Evolutionary conservation across 1,284 basidiomycete species (phyloP).

Genomic region (Fistulina hepatica): DNA sequence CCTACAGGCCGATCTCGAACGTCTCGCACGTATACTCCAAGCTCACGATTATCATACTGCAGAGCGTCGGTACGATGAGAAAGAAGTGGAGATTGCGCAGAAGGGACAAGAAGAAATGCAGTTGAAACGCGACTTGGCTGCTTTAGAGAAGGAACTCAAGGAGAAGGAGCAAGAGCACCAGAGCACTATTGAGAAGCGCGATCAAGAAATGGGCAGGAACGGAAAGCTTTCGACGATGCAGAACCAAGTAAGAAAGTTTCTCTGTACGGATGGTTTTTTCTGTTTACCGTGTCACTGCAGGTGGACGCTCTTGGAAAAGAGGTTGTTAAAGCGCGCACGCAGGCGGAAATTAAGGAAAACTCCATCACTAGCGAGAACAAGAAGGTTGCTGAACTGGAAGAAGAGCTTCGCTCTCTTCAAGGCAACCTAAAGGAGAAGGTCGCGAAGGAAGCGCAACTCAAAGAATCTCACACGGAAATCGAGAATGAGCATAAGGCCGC

Average conservation of each 20-base stretch:
- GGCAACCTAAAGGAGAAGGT: conserved; percentile 47
- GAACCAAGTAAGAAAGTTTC: conserved; percentile 2
- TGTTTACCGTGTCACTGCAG: too few species aligned
- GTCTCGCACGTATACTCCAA: conserved; percentile 72
- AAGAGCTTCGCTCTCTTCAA: too few species aligned
- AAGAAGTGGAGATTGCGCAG: conserved; percentile 47
- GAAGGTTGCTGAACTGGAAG: conserved; percentile 68
- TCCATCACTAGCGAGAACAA: conserved; percentile 83
- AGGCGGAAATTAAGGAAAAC: conserved; percentile 74
- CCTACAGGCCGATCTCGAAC: conserved; percentile 80
- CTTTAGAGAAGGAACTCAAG: conserved; percentile 43
- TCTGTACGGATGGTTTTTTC: too few species aligned
- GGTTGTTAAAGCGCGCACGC: conserved; percentile 80
- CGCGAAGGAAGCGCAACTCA: conserved; percentile 48
- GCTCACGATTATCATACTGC: conserved; percentile 84
- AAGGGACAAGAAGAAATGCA: conserved; percentile 40
- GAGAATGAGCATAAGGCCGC: conserved; percentile 66
- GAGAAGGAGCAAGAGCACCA: conserved; percentile 66
- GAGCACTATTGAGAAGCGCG: conserved; percentile 53
- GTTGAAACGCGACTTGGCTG: conserved; percentile 44
- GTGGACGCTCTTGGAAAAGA: conserved; percentile 75
- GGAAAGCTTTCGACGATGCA: conserved; percentile 74
- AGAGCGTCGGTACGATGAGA: conserved; percentile 33
- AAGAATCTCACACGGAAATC: conserved; percentile 51
- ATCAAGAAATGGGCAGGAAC: conserved; percentile 61